Evolutionary conservation across 2,329 filamentous ascomycete species (phyloP).

Genomic region (Monosporascus cannonballus): DNA sequence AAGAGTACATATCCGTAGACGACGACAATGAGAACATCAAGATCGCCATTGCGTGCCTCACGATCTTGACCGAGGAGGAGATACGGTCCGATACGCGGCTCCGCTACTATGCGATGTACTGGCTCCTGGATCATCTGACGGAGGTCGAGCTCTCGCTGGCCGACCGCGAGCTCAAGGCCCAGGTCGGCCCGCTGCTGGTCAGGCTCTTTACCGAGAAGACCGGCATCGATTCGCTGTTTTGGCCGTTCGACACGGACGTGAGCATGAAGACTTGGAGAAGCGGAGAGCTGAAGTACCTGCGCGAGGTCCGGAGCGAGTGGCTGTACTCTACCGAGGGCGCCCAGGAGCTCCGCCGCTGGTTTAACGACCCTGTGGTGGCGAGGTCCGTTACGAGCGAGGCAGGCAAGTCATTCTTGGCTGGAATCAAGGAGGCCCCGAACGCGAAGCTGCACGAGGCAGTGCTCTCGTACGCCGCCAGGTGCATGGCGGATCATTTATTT

Average conservation of each 20-base stretch:
- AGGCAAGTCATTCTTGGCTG: constrained; percentile 12
- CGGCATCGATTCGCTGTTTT: constrained; percentile 25
- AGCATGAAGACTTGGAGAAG: constrained; percentile 21
- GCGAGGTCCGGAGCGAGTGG: constrained; percentile 21
- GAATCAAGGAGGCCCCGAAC: constrained; percentile 10
- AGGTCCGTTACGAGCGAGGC: constrained; percentile 12
- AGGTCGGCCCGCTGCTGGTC: constrained; percentile 21
- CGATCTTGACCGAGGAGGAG: constrained; percentile 19
- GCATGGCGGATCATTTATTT: constrained; percentile 23
- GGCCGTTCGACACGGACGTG: constrained; percentile 17
- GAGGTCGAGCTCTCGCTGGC: constrained; percentile 22
- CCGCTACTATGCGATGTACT: constrained; percentile 21
- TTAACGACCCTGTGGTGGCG: constrained; percentile 21
- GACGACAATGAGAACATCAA: constrained; percentile 25
- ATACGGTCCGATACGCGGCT: constrained; percentile 13
- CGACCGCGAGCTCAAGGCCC: constrained; percentile 21
- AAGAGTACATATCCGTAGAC: constrained; percentile 26
- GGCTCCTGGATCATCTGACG: constrained; percentile 21
- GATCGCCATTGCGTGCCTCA: constrained; percentile 21
- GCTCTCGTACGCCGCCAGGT: constrained; percentile 17
- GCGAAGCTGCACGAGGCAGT: constrained; percentile 17
- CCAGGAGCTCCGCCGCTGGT: constrained; percentile 19
- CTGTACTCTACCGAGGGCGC: constrained; percentile 20
- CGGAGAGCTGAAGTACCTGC: constrained; percentile 13
- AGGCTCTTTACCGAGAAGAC: constrained; percentile 21